Percentiles rank a stretch among this genome's conserved stretches.
Conservation (phyloP, 345 rosid genomes). For the Combretum micranthum region DNA sequence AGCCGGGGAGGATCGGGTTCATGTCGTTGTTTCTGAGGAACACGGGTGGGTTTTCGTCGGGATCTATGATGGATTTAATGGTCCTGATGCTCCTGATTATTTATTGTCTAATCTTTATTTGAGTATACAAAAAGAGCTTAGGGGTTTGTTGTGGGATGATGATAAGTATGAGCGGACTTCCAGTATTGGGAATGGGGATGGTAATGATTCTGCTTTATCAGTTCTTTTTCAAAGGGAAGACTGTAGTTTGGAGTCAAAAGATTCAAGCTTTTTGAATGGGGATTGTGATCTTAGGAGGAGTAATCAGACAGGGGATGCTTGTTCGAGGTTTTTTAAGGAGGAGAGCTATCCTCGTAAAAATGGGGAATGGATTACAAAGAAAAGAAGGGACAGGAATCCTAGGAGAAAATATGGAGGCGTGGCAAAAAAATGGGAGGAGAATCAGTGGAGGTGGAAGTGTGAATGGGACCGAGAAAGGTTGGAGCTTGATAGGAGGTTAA, state of each 20-base stretch:
- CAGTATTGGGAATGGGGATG: not conserved
- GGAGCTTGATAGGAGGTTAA: slow-evolving; percentile 59
- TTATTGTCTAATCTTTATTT: slow-evolving; percentile 67
- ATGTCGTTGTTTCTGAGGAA: slow-evolving; percentile 93
- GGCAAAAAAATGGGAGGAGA: slow-evolving; percentile 57
- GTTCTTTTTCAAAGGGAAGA: slow-evolving; percentile 10
- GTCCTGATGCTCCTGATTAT: slow-evolving; percentile 95
- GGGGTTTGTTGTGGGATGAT: slow-evolving; percentile 88
- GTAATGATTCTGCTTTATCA: slow-evolving; percentile 12
- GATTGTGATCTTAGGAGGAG: slow-evolving; percentile 1
- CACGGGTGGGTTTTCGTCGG: slow-evolving; percentile 95
- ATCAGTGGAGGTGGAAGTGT: slow-evolving; percentile 67
- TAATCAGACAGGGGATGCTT: slow-evolving; percentile 13
- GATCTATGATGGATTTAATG: slow-evolving; percentile 95
- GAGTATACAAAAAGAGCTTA: slow-evolving; percentile 69
- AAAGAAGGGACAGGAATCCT: slow-evolving; percentile 26
- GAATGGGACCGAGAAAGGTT: slow-evolving; percentile 67
- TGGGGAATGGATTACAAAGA: slow-evolving; percentile 20
- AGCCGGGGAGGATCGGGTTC: slow-evolving; percentile 99
- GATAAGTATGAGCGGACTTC: slow-evolving; percentile 27
- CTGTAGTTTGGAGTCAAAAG: slow-evolving; percentile 6
- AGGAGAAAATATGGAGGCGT: slow-evolving; percentile 27
- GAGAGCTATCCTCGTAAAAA: slow-evolving; percentile 25
- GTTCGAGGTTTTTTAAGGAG: slow-evolving; percentile 28
- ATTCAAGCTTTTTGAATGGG: not conserved